Evolutionary conservation across 352 stramenopile species (phyloP).

Genomic region (Thraustochytrium sp.): DNA sequence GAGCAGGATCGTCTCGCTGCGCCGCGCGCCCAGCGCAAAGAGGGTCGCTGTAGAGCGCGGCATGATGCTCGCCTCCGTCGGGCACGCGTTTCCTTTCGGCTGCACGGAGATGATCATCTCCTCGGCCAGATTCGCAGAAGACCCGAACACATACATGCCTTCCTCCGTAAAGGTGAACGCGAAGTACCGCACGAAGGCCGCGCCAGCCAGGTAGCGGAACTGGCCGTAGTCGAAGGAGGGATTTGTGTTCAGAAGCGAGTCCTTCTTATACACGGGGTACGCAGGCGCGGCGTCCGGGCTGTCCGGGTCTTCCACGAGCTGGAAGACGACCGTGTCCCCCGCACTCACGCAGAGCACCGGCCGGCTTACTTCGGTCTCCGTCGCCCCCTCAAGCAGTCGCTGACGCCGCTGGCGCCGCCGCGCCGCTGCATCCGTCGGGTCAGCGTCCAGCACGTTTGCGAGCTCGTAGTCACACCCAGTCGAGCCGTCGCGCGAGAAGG

Average conservation of each 20-base stretch:
- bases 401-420: not conserved
- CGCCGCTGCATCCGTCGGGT: not conserved
- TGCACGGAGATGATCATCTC: conserved; percentile 28
- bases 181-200: conserved; percentile 67
- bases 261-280: conserved; percentile 85
- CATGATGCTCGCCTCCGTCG: conserved; percentile 68
- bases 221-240: conserved; percentile 76
- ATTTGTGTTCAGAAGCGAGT: conserved; percentile 90
- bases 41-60: conserved; percentile 70
- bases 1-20: conserved; percentile 68
- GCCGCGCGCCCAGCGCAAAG: conserved; percentile 62
- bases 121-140: conserved; percentile 51
- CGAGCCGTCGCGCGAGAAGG: not conserved
- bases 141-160: conserved; percentile 79
- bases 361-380: conserved; percentile 58
- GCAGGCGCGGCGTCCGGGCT: conserved; percentile 42
- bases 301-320: conserved; percentile 56
- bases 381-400: not conserved
- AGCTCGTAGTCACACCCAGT: not conserved
- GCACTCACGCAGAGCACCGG: conserved; percentile 74
- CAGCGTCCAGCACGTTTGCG: not conserved
- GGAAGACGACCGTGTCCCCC: conserved; percentile 76
- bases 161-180: conserved; percentile 73
- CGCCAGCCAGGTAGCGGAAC: conserved; percentile 67
- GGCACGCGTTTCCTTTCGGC: conserved; percentile 52